Percentiles rank a stretch among this genome's conserved stretches.
Evolutionary conservation across 2,329 filamentous ascomycete species (phyloP).

Genomic region (Bipolaris cookei): DNA sequence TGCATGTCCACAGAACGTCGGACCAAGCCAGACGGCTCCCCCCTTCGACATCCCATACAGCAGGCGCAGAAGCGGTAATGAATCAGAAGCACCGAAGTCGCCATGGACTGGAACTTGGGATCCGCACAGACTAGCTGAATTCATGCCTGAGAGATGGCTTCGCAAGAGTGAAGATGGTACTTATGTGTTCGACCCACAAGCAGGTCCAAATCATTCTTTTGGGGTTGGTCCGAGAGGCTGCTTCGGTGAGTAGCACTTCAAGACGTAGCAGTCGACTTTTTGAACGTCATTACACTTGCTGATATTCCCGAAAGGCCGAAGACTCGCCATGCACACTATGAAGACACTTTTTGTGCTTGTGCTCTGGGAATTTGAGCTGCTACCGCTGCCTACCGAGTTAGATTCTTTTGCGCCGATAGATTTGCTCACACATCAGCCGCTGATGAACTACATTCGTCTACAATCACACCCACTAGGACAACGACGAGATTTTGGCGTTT

Average conservation of each 20-base stretch:
- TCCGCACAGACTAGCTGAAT: background rate
- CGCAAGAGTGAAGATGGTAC: background rate
- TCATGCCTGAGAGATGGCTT: constrained; percentile 1
- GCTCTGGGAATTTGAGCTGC: background rate
- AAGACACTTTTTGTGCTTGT: background rate
- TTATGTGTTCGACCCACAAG: background rate
- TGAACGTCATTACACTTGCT: background rate
- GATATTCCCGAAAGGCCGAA: background rate
- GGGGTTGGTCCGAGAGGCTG: background rate
- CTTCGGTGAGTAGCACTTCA: background rate
- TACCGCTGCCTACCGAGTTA: background rate
- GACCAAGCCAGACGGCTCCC: background rate
- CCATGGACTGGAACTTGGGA: background rate
- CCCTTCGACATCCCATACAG: background rate
- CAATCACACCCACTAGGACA: background rate
- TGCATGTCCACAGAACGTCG: background rate
- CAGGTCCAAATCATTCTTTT: background rate
- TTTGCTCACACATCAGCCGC: background rate
- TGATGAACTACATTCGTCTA: background rate
- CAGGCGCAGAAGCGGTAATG: background rate
- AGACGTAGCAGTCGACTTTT: background rate
- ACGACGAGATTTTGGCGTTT: background rate
- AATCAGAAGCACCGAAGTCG: background rate
- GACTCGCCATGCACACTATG: background rate
- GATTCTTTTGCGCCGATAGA: background rate